A percentile compares a stretch with the other conserved stretches of the same genome.
Evolutionary conservation across 2,329 filamentous ascomycete genomes (phyloP).

Genomic region (Nemania diffusa): DNA sequence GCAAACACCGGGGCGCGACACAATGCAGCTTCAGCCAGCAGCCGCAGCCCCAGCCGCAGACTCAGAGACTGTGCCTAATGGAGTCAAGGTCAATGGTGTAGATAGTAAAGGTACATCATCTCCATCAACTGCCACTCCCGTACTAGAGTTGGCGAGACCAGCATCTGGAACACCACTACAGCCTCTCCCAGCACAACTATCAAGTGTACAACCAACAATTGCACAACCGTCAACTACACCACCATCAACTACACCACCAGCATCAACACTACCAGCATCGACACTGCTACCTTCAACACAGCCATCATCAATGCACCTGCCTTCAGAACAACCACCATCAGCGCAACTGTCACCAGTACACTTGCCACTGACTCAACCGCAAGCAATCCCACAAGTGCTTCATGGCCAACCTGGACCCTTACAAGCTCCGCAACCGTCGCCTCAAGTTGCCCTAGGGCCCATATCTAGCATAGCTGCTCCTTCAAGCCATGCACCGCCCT

Average conservation of each 20-base stretch:
- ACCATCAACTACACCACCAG: not conserved
- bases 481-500: not conserved
- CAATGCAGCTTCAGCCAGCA: slow-evolving; percentile 1
- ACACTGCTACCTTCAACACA: not conserved
- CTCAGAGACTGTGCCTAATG: not conserved
- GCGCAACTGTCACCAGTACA: not conserved
- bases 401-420: not conserved
- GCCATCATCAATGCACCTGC: not conserved
- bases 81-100: not conserved
- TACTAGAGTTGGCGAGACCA: not conserved
- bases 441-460: not conserved
- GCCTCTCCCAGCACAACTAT: not conserved
- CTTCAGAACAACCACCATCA: not conserved
- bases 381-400: not conserved
- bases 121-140: slow-evolving; percentile 4
- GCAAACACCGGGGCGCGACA: slow-evolving; percentile 16
- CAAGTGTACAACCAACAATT: not conserved
- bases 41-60: not conserved
- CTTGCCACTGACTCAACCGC: not conserved
- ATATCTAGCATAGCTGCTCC: not conserved
- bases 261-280: not conserved
- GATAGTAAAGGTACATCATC: not conserved
- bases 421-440: not conserved
- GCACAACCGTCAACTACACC: not conserved
- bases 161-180: not conserved